phyloP scores from a whole-genome alignment of 208 protist genomes.

The Trypanosoma theileri region DNA sequence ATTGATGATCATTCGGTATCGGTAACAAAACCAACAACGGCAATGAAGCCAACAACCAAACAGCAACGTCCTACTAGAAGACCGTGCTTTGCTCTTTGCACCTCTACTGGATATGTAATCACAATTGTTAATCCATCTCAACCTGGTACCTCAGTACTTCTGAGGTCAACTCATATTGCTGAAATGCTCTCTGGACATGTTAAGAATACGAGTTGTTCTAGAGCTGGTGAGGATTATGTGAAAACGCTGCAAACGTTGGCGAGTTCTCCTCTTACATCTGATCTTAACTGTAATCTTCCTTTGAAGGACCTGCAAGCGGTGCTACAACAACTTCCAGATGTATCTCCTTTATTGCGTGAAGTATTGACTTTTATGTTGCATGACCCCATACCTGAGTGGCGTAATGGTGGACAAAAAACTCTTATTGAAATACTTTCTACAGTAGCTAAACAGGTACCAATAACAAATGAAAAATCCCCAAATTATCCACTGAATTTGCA shows the following conservation, averaged over 20 bases:
- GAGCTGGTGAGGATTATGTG: constrained; percentile 10
- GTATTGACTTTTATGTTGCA: constrained; percentile 46
- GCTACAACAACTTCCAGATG: constrained; percentile 11
- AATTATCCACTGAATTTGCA: constrained; percentile 10
- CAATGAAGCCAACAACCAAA: not conserved
- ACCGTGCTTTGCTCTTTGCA: constrained; percentile 22
- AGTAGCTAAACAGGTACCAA: constrained; percentile 18
- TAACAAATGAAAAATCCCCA: not conserved
- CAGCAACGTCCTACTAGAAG: not conserved
- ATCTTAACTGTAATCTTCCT: not conserved
- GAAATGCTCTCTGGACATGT: constrained; percentile 19
- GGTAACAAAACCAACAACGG: not conserved
- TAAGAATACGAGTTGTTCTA: not conserved
- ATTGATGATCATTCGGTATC: not conserved
- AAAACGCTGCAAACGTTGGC: constrained; percentile 5
- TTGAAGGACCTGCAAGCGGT: constrained; percentile 11
- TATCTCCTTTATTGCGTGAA: constrained; percentile 28
- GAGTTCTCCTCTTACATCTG: not conserved
- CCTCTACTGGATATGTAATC: constrained; percentile 30
- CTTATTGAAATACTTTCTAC: constrained; percentile 46
- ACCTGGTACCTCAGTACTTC: not conserved
- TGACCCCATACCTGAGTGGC: constrained; percentile 54
- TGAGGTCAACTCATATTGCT: constrained; percentile 11
- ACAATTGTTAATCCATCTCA: constrained; percentile 17
- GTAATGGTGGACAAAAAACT: constrained; percentile 38